Evolutionary conservation across 208 protist genomes (phyloP).

Genomic region (Leishmania amazonensis): DNA sequence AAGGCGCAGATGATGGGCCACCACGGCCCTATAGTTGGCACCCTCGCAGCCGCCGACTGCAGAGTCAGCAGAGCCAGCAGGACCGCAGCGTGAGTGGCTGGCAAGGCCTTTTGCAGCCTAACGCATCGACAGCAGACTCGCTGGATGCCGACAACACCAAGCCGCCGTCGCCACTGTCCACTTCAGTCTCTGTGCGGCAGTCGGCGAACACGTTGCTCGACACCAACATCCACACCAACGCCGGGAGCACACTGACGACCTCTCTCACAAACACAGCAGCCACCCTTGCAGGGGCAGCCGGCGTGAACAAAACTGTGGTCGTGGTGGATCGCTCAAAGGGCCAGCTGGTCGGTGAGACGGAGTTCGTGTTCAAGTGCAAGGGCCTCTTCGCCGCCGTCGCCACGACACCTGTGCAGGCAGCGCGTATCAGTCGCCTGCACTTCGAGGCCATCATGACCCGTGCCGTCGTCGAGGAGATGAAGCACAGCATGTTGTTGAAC

Average conservation of each 20-base stretch:
- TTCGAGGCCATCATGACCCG: conserved; percentile 62
- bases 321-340: conserved; percentile 35
- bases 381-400: conserved; percentile 51
- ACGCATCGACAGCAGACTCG: not conserved
- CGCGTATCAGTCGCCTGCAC: conserved; percentile 63
- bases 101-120: not conserved
- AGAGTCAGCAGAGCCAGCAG: not conserved
- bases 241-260: not conserved
- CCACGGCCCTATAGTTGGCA: not conserved
- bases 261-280: not conserved
- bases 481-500: conserved; percentile 47
- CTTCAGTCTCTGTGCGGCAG: not conserved
- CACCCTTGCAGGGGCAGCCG: not conserved
- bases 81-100: not conserved
- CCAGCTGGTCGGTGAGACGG: conserved; percentile 55
- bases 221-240: not conserved
- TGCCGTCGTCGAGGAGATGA: conserved; percentile 44
- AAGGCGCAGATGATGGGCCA: not conserved
- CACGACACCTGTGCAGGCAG: conserved; percentile 48
- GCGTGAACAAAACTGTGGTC: conserved; percentile 3
- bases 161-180: not conserved
- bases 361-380: conserved; percentile 63
- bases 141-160: not conserved
- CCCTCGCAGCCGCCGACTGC: not conserved
- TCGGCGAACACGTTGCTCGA: not conserved